Percentiles rank a stretch among this genome's conserved stretches.
These are phyloP conservation scores for Coleophoma crateriformis DNA, from an alignment of 2,329 filamentous ascomycete species.

Conservation along the genomic window DNA sequence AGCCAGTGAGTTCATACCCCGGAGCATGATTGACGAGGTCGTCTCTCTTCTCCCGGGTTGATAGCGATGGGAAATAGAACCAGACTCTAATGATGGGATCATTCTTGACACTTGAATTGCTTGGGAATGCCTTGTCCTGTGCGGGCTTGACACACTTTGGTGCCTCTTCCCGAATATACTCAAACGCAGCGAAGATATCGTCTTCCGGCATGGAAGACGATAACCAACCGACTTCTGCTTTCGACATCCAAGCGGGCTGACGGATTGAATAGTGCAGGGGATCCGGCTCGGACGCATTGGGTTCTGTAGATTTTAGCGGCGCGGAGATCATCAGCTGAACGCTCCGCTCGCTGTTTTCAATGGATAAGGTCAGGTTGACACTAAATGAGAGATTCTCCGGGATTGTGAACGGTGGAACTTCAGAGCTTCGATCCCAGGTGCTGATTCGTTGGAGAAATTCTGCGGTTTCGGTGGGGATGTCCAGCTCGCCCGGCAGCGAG, in stretches of 20 bases:
- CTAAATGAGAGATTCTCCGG: neutral
- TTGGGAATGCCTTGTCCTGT: neutral
- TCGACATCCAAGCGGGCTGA: constrained; percentile 47
- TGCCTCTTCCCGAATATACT: constrained; percentile 34
- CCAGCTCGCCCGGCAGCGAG: constrained; percentile 26
- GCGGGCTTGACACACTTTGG: constrained; percentile 21
- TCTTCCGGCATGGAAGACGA: constrained; percentile 32
- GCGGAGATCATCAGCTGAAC: neutral
- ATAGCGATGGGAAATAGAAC: constrained; percentile 60
- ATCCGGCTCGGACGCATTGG: constrained; percentile 30
- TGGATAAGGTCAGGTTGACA: neutral
- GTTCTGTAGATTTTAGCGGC: neutral
- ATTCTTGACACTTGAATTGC: neutral
- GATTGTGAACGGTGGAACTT: neutral
- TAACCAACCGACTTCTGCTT: constrained; percentile 35
- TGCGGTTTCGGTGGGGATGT: constrained; percentile 17
- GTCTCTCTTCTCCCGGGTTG: constrained; percentile 51
- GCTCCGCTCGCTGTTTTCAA: too few species aligned
- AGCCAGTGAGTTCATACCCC: constrained; percentile 47
- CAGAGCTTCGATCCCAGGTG: neutral
- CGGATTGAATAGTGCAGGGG: constrained; percentile 35
- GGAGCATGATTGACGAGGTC: constrained; percentile 51
- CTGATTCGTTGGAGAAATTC: neutral
- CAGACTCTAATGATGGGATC: constrained; percentile 44
- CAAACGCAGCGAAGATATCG: constrained; percentile 40